Percentiles rank a stretch among this genome's conserved stretches.
phyloP scores from a whole-genome alignment of 371 early-diverging fungal species.

The Saksenaea vasiformis region DNA sequence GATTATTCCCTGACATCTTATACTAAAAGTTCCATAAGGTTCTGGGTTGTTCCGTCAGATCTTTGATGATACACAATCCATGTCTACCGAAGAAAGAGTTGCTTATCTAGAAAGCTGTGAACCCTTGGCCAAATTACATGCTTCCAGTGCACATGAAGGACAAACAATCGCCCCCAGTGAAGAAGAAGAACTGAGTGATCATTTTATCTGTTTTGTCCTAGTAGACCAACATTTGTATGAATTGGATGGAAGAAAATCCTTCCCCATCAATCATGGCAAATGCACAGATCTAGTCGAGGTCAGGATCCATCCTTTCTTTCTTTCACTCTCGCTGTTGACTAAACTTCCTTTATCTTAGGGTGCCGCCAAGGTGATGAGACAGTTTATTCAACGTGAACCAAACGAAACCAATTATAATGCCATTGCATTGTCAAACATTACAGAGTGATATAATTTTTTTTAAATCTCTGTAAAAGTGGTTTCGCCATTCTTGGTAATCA shows the following conservation, averaged over 20 bases:
- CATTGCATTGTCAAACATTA: slow-evolving; percentile 49
- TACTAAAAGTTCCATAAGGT: no score
- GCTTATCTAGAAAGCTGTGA: slow-evolving; percentile 57
- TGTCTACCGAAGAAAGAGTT: slow-evolving; percentile 69
- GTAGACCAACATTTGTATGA: slow-evolving; percentile 76
- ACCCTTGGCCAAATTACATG: slow-evolving; percentile 55
- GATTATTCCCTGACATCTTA: no score
- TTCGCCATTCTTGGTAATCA: slow-evolving; percentile 51
- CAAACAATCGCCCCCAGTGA: slow-evolving; percentile 72
- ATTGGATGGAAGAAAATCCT: slow-evolving; percentile 77
- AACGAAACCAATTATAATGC: slow-evolving; percentile 64
- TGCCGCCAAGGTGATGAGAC: slow-evolving; percentile 58
- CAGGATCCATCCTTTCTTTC: not conserved
- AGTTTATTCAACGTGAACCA: slow-evolving; percentile 72
- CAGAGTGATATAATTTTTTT: not conserved
- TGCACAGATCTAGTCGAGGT: slow-evolving; percentile 58
- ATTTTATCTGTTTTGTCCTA: slow-evolving; percentile 79
- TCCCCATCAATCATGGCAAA: slow-evolving; percentile 82
- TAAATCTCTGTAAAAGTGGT: slow-evolving; percentile 53
- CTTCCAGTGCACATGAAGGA: slow-evolving; percentile 58
- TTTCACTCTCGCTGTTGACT: not conserved
- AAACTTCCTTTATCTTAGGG: slow-evolving; percentile 37
- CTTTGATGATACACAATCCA: slow-evolving; percentile 51
- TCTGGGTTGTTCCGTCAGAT: slow-evolving; percentile 61
- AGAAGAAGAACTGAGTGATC: slow-evolving; percentile 72